Evolutionary conservation across 73 alveolate species (phyloP).

Genomic region (Tetrahymena elliotti): DNA sequence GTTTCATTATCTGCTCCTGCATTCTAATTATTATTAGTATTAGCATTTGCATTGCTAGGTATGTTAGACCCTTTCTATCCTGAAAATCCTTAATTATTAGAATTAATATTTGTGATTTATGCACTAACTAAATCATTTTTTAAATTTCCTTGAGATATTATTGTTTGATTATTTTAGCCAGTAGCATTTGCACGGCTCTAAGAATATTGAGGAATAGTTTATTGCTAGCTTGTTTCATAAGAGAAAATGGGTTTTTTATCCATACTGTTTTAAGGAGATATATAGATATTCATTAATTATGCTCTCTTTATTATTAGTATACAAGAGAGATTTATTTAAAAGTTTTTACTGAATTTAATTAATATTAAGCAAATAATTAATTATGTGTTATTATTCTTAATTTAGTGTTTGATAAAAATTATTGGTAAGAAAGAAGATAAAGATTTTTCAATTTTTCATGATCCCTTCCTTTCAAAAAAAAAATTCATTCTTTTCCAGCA

Average conservation of each 20-base stretch:
- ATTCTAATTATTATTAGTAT: neutral
- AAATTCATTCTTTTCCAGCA: neutral
- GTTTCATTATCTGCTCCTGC: neutral
- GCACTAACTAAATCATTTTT: neutral
- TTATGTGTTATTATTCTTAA: no score
- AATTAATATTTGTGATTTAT: neutral
- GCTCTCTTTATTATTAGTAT: neutral
- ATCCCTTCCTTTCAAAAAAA: no score
- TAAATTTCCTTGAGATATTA: neutral
- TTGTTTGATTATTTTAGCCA: neutral
- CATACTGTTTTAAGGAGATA: neutral
- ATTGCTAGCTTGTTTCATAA: neutral
- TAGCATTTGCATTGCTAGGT: neutral
- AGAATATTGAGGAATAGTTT: neutral
- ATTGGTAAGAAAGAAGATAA: neutral
- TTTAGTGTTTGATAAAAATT: neutral
- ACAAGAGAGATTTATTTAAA: neutral
- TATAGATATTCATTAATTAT: neutral
- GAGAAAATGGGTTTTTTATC: neutral
- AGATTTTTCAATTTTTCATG: neutral
- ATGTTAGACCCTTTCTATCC: neutral
- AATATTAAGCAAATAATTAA: neutral
- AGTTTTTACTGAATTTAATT: neutral
- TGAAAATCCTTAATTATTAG: neutral
- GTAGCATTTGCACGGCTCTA: neutral